These are phyloP conservation scores for Fusarium cyanostomum DNA, from an alignment of 2,329 filamentous ascomycete genomes.

Conservation along the genomic window DNA sequence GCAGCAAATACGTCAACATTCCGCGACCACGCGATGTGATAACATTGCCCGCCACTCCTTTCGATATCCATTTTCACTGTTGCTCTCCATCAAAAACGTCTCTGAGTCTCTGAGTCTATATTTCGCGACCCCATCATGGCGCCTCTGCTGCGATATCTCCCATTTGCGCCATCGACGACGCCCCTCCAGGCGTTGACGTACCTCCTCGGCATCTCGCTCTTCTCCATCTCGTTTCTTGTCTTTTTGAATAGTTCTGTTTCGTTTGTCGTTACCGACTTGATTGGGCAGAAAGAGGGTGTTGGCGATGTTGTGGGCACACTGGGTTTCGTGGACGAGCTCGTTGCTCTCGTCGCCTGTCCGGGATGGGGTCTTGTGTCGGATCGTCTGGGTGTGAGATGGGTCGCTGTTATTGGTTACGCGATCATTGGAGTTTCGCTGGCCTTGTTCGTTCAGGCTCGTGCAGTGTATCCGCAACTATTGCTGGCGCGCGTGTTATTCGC, in stretches of 20 bases:
- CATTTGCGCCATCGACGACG: constrained; percentile 69
- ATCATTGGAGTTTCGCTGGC: constrained; percentile 82
- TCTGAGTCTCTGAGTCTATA: not conserved
- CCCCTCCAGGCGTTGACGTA: constrained; percentile 75
- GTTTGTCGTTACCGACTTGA: constrained; percentile 85
- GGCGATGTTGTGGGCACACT: constrained; percentile 86
- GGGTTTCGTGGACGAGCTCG: constrained; percentile 84
- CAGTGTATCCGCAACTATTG: constrained; percentile 89
- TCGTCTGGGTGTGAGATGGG: constrained; percentile 76
- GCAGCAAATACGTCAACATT: constrained; percentile 34
- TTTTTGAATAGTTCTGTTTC: constrained; percentile 87
- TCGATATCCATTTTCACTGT: not conserved
- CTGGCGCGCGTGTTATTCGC: constrained; percentile 89
- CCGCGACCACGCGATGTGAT: constrained; percentile 28
- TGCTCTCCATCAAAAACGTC: not conserved
- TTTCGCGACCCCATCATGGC: not conserved
- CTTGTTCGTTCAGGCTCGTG: constrained; percentile 83
- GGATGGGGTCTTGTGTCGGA: constrained; percentile 82
- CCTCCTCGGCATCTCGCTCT: constrained; percentile 82
- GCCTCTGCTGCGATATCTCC: constrained; percentile 57
- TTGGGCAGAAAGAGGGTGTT: constrained; percentile 76
- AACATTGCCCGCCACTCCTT: not conserved
- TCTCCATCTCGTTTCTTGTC: constrained; percentile 89
- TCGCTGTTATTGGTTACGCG: constrained; percentile 80
- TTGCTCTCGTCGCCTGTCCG: constrained; percentile 83